Conservation (phyloP, 208 protist species). For the Porcisia hertigi region DNA sequence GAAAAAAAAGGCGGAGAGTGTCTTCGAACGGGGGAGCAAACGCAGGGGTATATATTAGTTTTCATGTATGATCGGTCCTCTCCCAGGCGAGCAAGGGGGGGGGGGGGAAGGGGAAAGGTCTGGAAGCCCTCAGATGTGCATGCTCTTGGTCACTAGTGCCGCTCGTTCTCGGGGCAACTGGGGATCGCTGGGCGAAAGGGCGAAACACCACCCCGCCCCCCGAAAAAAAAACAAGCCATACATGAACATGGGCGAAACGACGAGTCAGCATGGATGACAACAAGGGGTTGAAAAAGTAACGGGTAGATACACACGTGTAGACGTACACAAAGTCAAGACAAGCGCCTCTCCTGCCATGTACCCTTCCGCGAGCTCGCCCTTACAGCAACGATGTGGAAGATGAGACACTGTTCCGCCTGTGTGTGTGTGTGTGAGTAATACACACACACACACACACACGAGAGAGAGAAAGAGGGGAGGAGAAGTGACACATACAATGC, state of each 20-base stretch:
- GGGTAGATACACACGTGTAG: neutral
- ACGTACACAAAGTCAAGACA: neutral
- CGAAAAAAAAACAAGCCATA: neutral
- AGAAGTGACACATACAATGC: neutral
- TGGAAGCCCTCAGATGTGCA: no score
- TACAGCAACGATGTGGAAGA: neutral
- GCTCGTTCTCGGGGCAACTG: no score
- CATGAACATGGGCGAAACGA: no score
- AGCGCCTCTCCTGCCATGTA: neutral
- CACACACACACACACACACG: neutral
- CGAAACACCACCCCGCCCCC: neutral
- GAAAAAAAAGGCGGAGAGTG: no score
- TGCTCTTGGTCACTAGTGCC: no score
- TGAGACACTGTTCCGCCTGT: neutral
- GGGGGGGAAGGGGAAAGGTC: no score
- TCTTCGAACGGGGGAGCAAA: no score
- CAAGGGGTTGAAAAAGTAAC: neutral
- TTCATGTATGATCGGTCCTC: no score
- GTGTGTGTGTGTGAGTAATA: no score
- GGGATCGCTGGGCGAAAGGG: no score
- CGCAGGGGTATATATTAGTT: no score
- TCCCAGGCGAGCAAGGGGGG: no score
- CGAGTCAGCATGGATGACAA: neutral
- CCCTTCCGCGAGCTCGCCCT: neutral
- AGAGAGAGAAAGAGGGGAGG: neutral